Evolutionary conservation across 2,329 filamentous ascomycete species (phyloP), one percentile per base, ranked within the genome.

Genomic region (Penicillium sp.): DNA sequence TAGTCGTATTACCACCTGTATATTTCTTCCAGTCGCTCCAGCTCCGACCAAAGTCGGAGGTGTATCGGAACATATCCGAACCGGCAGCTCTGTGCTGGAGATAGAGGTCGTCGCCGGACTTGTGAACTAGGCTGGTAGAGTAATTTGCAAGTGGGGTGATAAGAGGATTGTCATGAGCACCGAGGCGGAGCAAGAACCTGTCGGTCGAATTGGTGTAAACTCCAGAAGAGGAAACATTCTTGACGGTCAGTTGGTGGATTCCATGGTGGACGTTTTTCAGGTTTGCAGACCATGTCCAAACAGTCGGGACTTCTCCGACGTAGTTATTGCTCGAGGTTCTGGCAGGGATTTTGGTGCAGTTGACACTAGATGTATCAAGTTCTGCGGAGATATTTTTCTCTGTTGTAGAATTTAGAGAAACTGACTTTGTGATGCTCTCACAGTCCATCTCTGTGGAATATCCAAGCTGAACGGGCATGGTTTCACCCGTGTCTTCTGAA

Each of bases 401-500:
- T 0, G 81, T 84, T 1, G 74, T 81, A 1, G 85, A 86, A 34
- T 75, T 75, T 47, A 85, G 70, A 0, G 69, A 70, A 19, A 87
- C 73, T 7, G 74, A 73, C 3, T 77, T 67, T 0, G 75, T 79
- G 18, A 86, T 71, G 0, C 74, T 76, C 18, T 79, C 72, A 66
- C 85, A 88, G 61, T 83, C 74, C 84, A 88, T 86, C 42, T 78
- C 71, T 5, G 75, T 72, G 0, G 84, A 85, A 67, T 85, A 88
- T 39, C 82, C 78, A 7, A 88, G 30, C 36, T 57, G 58, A 30
- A 64, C 58, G 44, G 81, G 75, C 43, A 87, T 71, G 7, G 77
- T 74, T 53, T 82, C 78, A 14, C 72, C 62, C 23, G 70, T 61
- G 30, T 73, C 60, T n/a, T 76, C 76, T 27, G 70, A 77, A 0